These are phyloP conservation scores for Leccinum olivaceopallidum DNA, from an alignment of 768 basidiomycete species.

Conservation along the genomic window DNA sequence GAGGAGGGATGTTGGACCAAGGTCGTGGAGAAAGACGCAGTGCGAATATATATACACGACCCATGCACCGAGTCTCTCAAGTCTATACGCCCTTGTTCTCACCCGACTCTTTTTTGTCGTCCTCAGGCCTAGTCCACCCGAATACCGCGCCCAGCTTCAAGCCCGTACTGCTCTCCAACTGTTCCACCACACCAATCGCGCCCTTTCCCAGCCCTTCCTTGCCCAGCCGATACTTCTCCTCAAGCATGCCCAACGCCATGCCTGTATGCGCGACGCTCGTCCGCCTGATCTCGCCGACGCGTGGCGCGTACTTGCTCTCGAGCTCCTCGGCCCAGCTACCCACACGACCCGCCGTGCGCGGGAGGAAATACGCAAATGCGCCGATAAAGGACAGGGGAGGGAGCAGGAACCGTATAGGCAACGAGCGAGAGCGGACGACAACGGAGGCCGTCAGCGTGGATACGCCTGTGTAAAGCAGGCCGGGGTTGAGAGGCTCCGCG, in stretches of 20 bases:
- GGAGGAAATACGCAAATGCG: constrained; percentile 83
- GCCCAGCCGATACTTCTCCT: constrained; percentile 50
- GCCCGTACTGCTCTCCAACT: constrained; percentile 69
- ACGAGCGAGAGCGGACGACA: constrained; percentile 71
- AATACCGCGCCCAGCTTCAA: constrained; percentile 66
- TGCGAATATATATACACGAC: constrained; percentile 7
- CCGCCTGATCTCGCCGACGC: constrained; percentile 65
- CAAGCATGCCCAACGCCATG: constrained; percentile 60
- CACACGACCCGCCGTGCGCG: constrained; percentile 74
- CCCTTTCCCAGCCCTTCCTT: constrained; percentile 45
- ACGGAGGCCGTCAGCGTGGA: constrained; percentile 88
- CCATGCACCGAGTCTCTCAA: background rate
- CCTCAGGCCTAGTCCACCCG: constrained; percentile 38
- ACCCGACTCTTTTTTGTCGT: constrained; percentile 17
- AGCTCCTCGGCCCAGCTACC: constrained; percentile 62
- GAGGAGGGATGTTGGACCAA: background rate
- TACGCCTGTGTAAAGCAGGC: constrained; percentile 87
- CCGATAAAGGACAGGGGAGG: constrained; percentile 74
- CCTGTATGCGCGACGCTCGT: constrained; percentile 58
- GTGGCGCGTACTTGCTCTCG: constrained; percentile 72
- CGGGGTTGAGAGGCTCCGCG: constrained; percentile 83
- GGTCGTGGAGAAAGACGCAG: background rate
- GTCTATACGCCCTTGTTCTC: constrained; percentile 18
- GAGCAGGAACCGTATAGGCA: constrained; percentile 68
- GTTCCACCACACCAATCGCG: constrained; percentile 48